Conservation (phyloP, 352 stramenopile species). For the Globisporangium camurandrum region DNA sequence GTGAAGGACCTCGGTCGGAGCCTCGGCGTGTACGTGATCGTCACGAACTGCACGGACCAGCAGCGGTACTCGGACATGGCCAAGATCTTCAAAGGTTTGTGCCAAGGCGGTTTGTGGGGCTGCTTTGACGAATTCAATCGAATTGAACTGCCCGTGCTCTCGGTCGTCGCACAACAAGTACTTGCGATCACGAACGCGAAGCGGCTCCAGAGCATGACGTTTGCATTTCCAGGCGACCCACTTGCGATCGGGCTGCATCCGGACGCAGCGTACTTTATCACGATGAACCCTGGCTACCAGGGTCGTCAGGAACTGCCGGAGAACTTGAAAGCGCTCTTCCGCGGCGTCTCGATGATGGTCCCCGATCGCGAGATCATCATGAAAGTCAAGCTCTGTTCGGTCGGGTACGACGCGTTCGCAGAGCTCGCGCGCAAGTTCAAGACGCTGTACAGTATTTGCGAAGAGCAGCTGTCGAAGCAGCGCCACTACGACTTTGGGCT, state of each 20-base stretch:
- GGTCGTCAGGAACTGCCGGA: slow-evolving; percentile 88
- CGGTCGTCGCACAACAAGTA: slow-evolving; percentile 91
- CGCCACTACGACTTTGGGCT: slow-evolving; percentile 93
- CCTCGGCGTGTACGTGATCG: slow-evolving; percentile 88
- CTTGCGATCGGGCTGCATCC: slow-evolving; percentile 45
- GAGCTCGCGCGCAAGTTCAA: slow-evolving; percentile 95
- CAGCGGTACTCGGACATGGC: slow-evolving; percentile 89
- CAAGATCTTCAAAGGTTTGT: slow-evolving; percentile 91
- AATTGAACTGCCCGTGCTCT: slow-evolving; percentile 90
- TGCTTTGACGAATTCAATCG: slow-evolving; percentile 93
- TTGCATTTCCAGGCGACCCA: slow-evolving; percentile 63
- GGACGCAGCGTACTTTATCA: slow-evolving; percentile 85
- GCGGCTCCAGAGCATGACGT: slow-evolving; percentile 33
- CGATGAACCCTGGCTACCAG: slow-evolving; percentile 93
- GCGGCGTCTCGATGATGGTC: slow-evolving; percentile 95
- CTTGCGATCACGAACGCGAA: slow-evolving; percentile 79
- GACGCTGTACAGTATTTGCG: slow-evolving; percentile 91
- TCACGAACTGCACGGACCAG: slow-evolving; percentile 92
- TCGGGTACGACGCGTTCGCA: slow-evolving; percentile 88
- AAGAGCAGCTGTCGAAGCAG: slow-evolving; percentile 91
- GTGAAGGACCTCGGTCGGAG: slow-evolving; percentile 88
- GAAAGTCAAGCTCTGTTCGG: slow-evolving; percentile 91
- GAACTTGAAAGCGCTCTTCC: slow-evolving; percentile 91
- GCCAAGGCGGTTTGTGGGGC: slow-evolving; percentile 87
- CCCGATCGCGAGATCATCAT: slow-evolving; percentile 96